Percentiles rank a stretch among this genome's conserved stretches.
Evolutionary conservation across 83 land plant genomes (phyloP).

Genomic region (Thuja plicata): DNA sequence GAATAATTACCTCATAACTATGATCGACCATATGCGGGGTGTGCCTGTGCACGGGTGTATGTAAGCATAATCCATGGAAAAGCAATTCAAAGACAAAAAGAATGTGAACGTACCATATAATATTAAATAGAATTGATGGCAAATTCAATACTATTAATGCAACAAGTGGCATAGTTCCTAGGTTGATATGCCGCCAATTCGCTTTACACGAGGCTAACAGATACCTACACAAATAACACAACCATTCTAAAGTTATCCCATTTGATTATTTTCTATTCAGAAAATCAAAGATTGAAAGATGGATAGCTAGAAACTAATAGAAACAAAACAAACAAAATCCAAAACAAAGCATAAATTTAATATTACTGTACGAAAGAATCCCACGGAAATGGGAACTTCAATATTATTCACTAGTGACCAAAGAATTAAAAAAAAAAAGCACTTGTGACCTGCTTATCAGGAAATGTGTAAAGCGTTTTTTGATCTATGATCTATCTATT

Average conservation of each 20-base stretch:
- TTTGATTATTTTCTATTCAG: neutral
- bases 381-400: neutral
- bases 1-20: neutral
- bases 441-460: neutral
- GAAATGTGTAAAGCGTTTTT: neutral
- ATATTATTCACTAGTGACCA: neutral
- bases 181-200: constrained; percentile 8
- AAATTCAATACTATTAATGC: constrained; percentile 8
- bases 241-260: neutral
- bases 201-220: neutral
- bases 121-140: constrained; percentile 14
- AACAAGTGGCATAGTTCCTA: neutral
- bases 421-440: neutral
- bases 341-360: neutral
- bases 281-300: neutral
- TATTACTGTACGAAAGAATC: neutral
- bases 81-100: neutral
- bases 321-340: neutral
- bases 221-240: constrained; percentile 1
- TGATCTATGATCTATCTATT: neutral
- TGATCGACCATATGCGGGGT: neutral
- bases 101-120: constrained; percentile 2
- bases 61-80: neutral
- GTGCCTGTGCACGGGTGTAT: neutral
- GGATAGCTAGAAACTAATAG: neutral